Evolutionary conservation across 768 basidiomycete species (phyloP), one percentile per base, ranked within the genome.

Genomic region (Boletus reticulatus): DNA sequence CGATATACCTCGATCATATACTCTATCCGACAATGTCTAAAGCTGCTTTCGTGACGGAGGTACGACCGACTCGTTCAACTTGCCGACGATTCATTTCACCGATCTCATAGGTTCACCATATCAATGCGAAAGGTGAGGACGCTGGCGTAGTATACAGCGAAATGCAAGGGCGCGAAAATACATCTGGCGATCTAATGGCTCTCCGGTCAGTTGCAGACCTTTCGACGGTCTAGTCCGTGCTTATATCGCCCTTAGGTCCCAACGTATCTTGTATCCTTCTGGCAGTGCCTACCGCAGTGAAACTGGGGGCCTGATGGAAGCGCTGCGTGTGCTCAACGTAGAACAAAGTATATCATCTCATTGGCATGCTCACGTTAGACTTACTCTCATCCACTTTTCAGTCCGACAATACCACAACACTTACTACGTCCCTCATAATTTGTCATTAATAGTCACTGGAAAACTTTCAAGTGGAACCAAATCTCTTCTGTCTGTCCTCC

Each of bases 131-230:
- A 66, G 96, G 94, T 9, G 84, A 95, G 62, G 84, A 98, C 66
- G 89, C 92, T 16, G 97, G 97, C 37, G 97, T 99, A 1, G 96
- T 98, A 11, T 98, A 97, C 72, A 90, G 89, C 66, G 91, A 94
- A 75, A 97, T 97, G 94, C 92, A 95, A 74, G 94, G 94, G 2
- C 82, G 96, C 45, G 88, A 98, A 75, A 98, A 98, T 66, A 94
- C 91, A 0, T 84, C 92, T 2, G 85, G 84, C 11, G 95, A 98
- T 74, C 76, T 98, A 43, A 94, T 97, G 90, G 84, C 87, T 37
- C 80, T 94, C 27, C 76, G 84, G 93, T 94, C 59, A 42, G 84
- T 77, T 12, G 34, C 29, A 16, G 17, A 11, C 27, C 22, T 38
- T 19, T 48, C 19, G 27, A 36, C 13, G 24, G 24, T n/a, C 12